Evolutionary conservation across 371 early-diverging fungal species (phyloP), one percentile per base, ranked within the genome.

Genomic region (Chytridiales sp.): DNA sequence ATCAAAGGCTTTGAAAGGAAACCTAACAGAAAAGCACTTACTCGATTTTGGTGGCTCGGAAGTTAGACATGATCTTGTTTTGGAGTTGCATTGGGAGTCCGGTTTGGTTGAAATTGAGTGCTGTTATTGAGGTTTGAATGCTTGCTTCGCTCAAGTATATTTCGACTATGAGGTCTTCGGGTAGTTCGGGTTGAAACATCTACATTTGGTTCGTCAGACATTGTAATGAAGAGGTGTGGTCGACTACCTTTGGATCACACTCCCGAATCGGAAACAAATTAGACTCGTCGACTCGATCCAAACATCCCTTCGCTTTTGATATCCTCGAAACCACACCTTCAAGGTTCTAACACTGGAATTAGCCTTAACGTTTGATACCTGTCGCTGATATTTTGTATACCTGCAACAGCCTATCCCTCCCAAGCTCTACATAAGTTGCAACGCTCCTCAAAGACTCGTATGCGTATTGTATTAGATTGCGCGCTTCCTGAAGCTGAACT

Each of bases 101-200:
- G 50, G 42, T 35, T 62, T 65, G 52, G 22, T 68, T 68, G 47
- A 51, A 64, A 36, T 57, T 64, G 21, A 72, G 42, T 0, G 66
- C 68, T 29, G 36, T 51, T 1, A 68, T 36, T 4, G 56, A 56
- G 35, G 57, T 51, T 9, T 62, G 34, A 15, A 72, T 24, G 21
- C 53, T 48, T 13, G 60, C 44, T 2, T 51, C 52, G 44, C 43
- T 43, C 3, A 67, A 48, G 31, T 50, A 52, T 35, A 72, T 66
- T 51, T 72, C 68, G 31, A 68, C 53, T 0, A 72, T 47, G 9
- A 72, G 64, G 41, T 72, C 72, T 19, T 72, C 72, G 4, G 68
- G 68, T 17, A 72, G 60, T 4, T 72, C 72, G 8, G 72, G 72
- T 4, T 43, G 13, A 53, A 72, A 72, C 9, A n/a, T 8, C 70